Evolutionary conservation across 768 basidiomycete species (phyloP).

Genomic region (Pilatotrama ljubarskyi): DNA sequence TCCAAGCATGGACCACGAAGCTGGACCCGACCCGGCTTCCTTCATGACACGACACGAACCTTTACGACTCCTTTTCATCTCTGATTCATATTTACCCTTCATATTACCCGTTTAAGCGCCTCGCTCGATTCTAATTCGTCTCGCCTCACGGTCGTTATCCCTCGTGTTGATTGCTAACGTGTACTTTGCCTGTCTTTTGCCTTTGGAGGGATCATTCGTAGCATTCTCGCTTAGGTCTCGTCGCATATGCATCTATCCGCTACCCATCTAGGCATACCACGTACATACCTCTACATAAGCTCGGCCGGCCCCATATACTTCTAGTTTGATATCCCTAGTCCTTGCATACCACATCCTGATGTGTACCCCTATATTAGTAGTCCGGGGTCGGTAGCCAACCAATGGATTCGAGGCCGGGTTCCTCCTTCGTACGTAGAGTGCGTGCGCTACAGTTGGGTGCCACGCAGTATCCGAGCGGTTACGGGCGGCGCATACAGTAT

Average conservation of each 20-base stretch:
- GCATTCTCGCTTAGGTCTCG: slow-evolving; percentile 6
- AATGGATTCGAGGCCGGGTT: slow-evolving; percentile 8
- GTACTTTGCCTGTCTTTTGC: slow-evolving; percentile 11
- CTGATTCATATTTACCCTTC: slow-evolving; percentile 9
- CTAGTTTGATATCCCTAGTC: slow-evolving; percentile 27
- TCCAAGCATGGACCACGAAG: slow-evolving; percentile 81
- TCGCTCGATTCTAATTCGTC: not conserved
- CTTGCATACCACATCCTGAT: slow-evolving; percentile 20
- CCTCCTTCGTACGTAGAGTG: not conserved
- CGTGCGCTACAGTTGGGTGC: no score
- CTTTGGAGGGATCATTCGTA: slow-evolving; percentile 6
- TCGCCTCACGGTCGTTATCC: slow-evolving; percentile 6
- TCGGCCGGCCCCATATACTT: slow-evolving; percentile 17
- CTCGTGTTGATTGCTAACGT: slow-evolving; percentile 22
- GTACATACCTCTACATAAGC: slow-evolving; percentile 11
- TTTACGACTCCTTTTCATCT: slow-evolving; percentile 1
- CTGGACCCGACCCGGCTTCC: slow-evolving; percentile 73
- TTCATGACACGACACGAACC: slow-evolving; percentile 22
- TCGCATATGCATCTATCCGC: slow-evolving; percentile 18
- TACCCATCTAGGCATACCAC: slow-evolving; percentile 22
- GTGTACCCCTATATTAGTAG: slow-evolving; percentile 24
- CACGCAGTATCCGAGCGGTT: no score
- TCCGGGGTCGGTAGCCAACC: slow-evolving; percentile 15
- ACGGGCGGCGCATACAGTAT: no score
- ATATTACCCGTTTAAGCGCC: not conserved